Base-by-base conservation (phyloP, 2,329 filamentous ascomycete species). In the Fusarium kyushuense region DNA sequence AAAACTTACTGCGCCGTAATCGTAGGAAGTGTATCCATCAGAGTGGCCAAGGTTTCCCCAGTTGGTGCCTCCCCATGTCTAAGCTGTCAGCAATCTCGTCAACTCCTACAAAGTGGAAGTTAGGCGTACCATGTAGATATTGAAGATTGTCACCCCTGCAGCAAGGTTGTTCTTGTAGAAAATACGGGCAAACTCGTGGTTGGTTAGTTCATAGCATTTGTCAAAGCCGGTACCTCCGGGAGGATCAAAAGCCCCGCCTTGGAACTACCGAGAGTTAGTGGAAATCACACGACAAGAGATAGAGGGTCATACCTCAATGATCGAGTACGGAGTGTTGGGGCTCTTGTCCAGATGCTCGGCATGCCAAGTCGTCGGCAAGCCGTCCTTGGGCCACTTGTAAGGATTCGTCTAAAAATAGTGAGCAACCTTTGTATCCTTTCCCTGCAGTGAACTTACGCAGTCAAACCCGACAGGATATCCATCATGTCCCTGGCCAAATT, bases 11-110 rank as follows among this genome's bases (percentile, higher is more conserved):
- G 83, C 80, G 10, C 81, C 84, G 51, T 87, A 87, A 62, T 87
- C 85, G 47, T 87, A 86, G 0, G 83, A 85, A 0, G 86, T 89
- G 63, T 89, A 89, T 4, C 84, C 88, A 13, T 88, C 89, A 12
- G 89, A 84, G 68, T 93, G 87, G 0, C 92, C 90, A 6, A 93
- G 77, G 65, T 93, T 94, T 0, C 92, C 92, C 92, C 92, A 95
- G 75, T 95, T 96, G 0, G 92, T 94, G 8, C 92, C 92, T 16
- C 92, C 92, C 68, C 85, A 92, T 1, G 86, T 89, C 86, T 87
- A 33, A 3, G 1, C 0, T 4, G 30, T 65, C 5, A 64, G 55
- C 77, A 1, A 17, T 3, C 5, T 11, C 7, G 13, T 1, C 12
- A 32, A 3, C 2, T 5, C 4, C 4, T 1, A 1, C 6, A 1